Evolutionary conservation across 805 yeast genomes (phyloP).

Genomic region (Candida yuanshanica): DNA sequence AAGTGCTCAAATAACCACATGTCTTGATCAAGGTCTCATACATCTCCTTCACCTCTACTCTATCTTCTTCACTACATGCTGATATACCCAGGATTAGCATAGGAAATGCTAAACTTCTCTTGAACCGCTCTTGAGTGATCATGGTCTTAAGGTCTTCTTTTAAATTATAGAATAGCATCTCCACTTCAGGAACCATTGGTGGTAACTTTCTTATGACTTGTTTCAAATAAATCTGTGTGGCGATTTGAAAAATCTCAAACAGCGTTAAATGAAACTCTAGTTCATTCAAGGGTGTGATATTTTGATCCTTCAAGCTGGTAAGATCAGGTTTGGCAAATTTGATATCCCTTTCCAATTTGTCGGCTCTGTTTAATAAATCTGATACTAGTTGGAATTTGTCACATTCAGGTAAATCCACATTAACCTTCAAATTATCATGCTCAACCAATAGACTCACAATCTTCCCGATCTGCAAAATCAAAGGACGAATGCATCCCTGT

Average conservation of each 20-base stretch:
- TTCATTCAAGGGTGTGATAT: constrained; percentile 27
- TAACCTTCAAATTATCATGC: constrained; percentile 9
- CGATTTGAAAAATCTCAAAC: constrained; percentile 52
- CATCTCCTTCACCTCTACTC: constrained; percentile 20
- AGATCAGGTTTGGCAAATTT: constrained; percentile 43
- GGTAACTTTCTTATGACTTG: constrained; percentile 47
- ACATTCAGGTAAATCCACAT: constrained; percentile 9
- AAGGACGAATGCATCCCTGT: constrained; percentile 24
- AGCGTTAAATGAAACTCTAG: constrained; percentile 53
- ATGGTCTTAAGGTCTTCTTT: constrained; percentile 46
- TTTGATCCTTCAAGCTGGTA: constrained; percentile 26
- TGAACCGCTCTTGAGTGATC: constrained; percentile 41
- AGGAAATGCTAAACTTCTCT: constrained; percentile 40
- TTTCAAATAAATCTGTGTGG: constrained; percentile 46
- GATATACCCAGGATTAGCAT: constrained; percentile 33
- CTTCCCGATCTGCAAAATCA: constrained; percentile 21
- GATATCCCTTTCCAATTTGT: constrained; percentile 37
- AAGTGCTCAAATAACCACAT: constrained; percentile 31
- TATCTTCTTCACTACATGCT: constrained; percentile 16
- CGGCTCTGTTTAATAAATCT: constrained; percentile 16
- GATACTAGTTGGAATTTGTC: constrained; percentile 15
- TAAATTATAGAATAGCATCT: constrained; percentile 42
- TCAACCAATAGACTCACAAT: constrained; percentile 18
- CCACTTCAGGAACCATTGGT: constrained; percentile 49
- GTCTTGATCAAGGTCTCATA: constrained; percentile 22